phyloP scores from a whole-genome alignment of 2,329 filamentous ascomycete genomes.

The Fusarium odoratissimum region DNA sequence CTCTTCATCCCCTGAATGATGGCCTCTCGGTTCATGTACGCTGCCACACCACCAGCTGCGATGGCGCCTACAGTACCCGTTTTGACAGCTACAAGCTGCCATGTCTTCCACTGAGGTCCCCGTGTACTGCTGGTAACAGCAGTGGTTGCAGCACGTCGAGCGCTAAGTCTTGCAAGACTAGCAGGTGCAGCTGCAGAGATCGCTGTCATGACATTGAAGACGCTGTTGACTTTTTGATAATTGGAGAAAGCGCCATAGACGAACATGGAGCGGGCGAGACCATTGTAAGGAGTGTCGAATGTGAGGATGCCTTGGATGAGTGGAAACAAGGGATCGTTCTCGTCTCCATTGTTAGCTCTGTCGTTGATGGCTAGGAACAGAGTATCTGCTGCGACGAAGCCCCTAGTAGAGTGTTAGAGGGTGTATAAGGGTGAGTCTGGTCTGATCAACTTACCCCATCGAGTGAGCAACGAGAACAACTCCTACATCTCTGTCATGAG shows the following conservation, averaged over 20 bases:
- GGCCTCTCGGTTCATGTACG: conserved; percentile 80
- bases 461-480: conserved; percentile 86
- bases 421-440: too few relatives aligned
- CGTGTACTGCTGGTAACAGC: conserved; percentile 40
- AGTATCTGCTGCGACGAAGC: conserved; percentile 85
- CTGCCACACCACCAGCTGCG: conserved; percentile 81
- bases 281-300: conserved; percentile 88
- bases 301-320: conserved; percentile 83
- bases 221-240: conserved; percentile 66
- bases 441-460: conserved; percentile 67
- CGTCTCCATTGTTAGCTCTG: conserved; percentile 56
- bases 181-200: conserved; percentile 62
- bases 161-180: conserved; percentile 50
- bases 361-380: conserved; percentile 79
- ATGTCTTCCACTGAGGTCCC: conserved; percentile 62
- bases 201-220: conserved; percentile 69
- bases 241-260: conserved; percentile 71
- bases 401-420: conserved; percentile 55
- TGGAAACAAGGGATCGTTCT: conserved; percentile 73
- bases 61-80: conserved; percentile 86
- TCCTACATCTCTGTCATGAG: conserved; percentile 81
- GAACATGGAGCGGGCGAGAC: conserved; percentile 69
- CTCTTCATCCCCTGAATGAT: conserved; percentile 64
- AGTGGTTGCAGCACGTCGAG: conserved; percentile 31
- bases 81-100: conserved; percentile 77